Conservation (phyloP, 2,329 filamentous ascomycete genomes). For the Chrysoporthe cubensis region DNA sequence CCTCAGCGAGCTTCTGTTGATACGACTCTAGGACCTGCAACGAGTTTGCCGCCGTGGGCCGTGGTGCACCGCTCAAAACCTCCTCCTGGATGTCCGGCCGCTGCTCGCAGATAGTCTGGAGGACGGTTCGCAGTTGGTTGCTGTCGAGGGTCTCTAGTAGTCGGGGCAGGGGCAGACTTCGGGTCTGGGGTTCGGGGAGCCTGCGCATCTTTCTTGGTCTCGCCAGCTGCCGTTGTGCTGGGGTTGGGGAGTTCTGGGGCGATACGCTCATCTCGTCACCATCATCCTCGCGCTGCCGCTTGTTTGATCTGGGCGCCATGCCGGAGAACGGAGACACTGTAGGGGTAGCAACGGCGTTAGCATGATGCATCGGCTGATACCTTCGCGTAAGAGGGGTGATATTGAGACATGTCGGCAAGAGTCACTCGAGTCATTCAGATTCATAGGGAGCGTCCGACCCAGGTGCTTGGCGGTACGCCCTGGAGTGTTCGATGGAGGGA, state of each 20-base stretch:
- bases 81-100: slow-evolving; percentile 86
- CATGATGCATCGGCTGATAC: neutral
- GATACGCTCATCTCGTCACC: slow-evolving; percentile 92
- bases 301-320: slow-evolving; percentile 57
- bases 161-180: slow-evolving; percentile 58
- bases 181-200: slow-evolving; percentile 42
- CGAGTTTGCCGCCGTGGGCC: slow-evolving; percentile 81
- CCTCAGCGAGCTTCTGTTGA: slow-evolving; percentile 73
- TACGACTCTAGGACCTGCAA: slow-evolving; percentile 82
- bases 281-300: slow-evolving; percentile 87
- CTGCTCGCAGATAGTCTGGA: slow-evolving; percentile 90
- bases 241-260: slow-evolving; percentile 78
- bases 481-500: slow-evolving; percentile 3
- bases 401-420: neutral
- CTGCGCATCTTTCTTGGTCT: slow-evolving; percentile 67
- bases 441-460: neutral
- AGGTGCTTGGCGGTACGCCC: neutral
- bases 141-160: slow-evolving; percentile 94
- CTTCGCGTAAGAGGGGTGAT: neutral
- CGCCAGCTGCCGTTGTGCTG: slow-evolving; percentile 69
- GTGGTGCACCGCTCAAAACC: slow-evolving; percentile 80
- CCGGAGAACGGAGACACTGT: slow-evolving; percentile 55
- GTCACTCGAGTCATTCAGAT: slow-evolving; percentile 19
- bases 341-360: slow-evolving; percentile 29
- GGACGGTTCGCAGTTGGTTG: slow-evolving; percentile 78